Evolutionary conservation across 2,329 filamentous ascomycete genomes (phyloP).

Genomic region (Cladophialophora psammophila): DNA sequence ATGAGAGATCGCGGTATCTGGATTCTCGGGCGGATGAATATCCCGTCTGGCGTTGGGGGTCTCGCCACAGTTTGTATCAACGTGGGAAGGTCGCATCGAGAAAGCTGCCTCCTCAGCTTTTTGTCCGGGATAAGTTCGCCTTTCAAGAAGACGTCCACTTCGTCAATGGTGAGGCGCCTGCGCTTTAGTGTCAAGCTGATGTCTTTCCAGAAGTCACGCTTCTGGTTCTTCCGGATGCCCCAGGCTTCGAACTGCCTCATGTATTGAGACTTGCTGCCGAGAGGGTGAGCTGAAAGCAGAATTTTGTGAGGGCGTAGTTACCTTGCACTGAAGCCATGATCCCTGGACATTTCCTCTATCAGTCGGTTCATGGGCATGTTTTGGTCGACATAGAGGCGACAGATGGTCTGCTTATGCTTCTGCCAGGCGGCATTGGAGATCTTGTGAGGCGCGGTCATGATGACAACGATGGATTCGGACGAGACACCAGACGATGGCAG

Average conservation of each 20-base stretch:
- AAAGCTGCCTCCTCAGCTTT: constrained; percentile 10
- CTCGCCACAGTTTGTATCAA: not conserved
- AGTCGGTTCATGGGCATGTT: not conserved
- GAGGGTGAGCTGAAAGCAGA: not conserved
- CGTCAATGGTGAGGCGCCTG: not conserved
- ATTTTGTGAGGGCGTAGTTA: not conserved
- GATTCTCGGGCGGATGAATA: not conserved
- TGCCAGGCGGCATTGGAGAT: constrained; percentile 5
- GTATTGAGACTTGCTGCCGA: constrained; percentile 11
- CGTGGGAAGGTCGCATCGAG: constrained; percentile 12
- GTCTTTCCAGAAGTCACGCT: constrained; percentile 8
- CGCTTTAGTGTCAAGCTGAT: not conserved
- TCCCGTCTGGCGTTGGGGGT: not conserved
- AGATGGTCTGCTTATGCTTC: constrained; percentile 9
- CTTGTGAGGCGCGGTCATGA: not conserved
- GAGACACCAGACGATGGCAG: not conserved
- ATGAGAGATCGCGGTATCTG: not conserved
- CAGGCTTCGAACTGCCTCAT: constrained; percentile 7
- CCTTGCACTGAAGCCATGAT: constrained; percentile 9
- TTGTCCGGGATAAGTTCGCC: not conserved
- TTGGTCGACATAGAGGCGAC: constrained; percentile 5
- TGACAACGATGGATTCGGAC: not conserved
- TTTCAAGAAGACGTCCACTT: constrained; percentile 6
- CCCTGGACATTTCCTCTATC: constrained; percentile 5
- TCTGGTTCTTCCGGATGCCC: not conserved